Evolutionary conservation across 2,329 filamentous ascomycete species (phyloP), one percentile per base, ranked within the genome.

Genomic region (Ciborinia camelliae): DNA sequence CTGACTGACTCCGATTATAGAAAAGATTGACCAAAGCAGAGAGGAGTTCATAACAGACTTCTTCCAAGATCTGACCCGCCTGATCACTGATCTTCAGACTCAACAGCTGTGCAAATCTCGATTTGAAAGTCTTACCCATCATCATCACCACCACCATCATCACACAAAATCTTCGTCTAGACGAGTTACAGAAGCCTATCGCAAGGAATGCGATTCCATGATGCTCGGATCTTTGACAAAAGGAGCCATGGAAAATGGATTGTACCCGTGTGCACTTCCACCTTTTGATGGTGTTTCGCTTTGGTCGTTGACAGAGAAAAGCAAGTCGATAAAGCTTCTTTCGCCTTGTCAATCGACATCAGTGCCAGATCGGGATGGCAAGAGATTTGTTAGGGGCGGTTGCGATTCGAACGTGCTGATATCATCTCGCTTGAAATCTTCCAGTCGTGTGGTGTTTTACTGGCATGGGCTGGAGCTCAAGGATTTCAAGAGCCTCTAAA

Each of bases 101-200:
- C 10, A 7, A 28, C 23, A 15, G 45, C 12, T 28, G 14, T 28
- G 45, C 45, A 26, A 10, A 1, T 12, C 45, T 28, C 10, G 10
- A 4, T 48, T 28, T 12, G 23, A 26, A 28, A 6, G n/a, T n/a
- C n/a, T n/a, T n/a, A n/a, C n/a, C n/a, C n/a, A 2, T 15, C 5
- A 4, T 48, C 2, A 3, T 28, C 1, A 1, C 1, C 14, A 2
- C 4, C 2, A 48, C 23, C 1, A 15, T 6, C 15, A 4, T 10
- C 10, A 1, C 12, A 2, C 10, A 6, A 28, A 28, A 6, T 48
- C 15, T n/a, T n/a, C n/a, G n/a, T n/a, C n/a, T n/a, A n/a, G n/a
- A n/a, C n/a, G n/a, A n/a, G n/a, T n/a, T n/a, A 30, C 48, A 4
- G 15, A 6, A 18, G 10, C 6, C 14, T 30, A 20, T 30, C 48